These are phyloP conservation scores for Nigrospora oryzae DNA, from an alignment of 2,329 filamentous ascomycete genomes.

Conservation along the genomic window DNA sequence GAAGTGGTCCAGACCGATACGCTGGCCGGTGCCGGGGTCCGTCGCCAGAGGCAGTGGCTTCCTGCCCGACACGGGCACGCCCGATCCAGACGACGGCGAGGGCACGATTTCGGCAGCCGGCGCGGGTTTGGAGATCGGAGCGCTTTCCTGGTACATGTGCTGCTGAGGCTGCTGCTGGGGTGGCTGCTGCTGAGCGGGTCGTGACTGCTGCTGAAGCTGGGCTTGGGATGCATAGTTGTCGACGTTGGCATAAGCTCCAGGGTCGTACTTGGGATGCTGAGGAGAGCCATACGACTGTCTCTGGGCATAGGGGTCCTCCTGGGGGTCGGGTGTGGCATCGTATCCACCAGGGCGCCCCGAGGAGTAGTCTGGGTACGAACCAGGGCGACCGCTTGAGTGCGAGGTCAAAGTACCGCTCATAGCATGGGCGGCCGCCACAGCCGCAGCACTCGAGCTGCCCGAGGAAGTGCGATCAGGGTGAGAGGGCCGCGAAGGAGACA, in stretches of 20 bases:
- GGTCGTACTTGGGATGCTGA: conserved; percentile 63
- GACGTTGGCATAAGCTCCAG: conserved; percentile 64
- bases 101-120: conserved; percentile 24
- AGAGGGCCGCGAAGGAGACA: conserved; percentile 38
- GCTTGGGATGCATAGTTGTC: conserved; percentile 37
- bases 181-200: conserved; percentile 22
- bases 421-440: conserved; percentile 47
- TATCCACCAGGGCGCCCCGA: conserved; percentile 24
- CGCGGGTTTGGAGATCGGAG: conserved; percentile 28
- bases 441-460: conserved; percentile 38
- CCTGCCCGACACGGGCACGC: conserved; percentile 27
- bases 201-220: conserved; percentile 28
- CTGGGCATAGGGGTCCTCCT: conserved; percentile 19
- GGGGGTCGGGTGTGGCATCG: conserved; percentile 15
- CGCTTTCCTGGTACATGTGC: conserved; percentile 20
- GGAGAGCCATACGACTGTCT: conserved; percentile 17
- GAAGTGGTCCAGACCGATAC: conserved; percentile 96
- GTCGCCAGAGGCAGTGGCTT: conserved; percentile 65
- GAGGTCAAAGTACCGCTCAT: conserved; percentile 42
- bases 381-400: conserved; percentile 15
- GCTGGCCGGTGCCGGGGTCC: conserved; percentile 63
- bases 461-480: conserved; percentile 47
- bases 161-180: conserved; percentile 17
- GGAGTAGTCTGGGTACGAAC: conserved; percentile 20
- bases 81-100: conserved; percentile 22